Base-by-base conservation (phyloP, 2,329 filamentous ascomycete species). In the Sporothrix globosa region DNA sequence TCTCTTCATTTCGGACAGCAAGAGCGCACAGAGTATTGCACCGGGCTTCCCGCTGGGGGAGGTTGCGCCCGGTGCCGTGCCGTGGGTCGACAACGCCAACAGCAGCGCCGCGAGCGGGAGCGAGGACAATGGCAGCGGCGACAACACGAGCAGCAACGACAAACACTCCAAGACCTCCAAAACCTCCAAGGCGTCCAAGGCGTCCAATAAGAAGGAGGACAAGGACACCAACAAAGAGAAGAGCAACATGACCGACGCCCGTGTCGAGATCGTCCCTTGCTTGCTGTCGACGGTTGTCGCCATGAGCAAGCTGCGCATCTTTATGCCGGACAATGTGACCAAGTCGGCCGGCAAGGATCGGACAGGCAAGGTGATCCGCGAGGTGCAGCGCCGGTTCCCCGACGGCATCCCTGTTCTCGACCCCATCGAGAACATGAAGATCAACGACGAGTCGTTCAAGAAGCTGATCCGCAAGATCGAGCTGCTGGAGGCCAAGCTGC, bases 371-470 rank as follows among this genome's bases (percentile, higher is more conserved):
- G 86, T 85, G 0, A 81, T 98, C 39, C 86, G 88, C 54, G 95
- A 98, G 79, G 90, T 97, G 19, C 87, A 92, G 80, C 89, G 89
- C 74, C 90, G 96, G 34, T 98, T 99, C 82, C 93, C 94, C 0
- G 96, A 99, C 77, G 96, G 96, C 3, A 83, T 99, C 70, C 91
- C 96, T 3, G 85, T 94, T 7, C 82, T 99, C 21, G 96, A 99
- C 76, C 96, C 96, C 0, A 90, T 99, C 52, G 94, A 98, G 79
- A 94, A 97, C 77, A 98, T 99, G 96, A 87, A 89, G 39, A 98
- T 99, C 76, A 90, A 86, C 4, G 96, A 98, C 76, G 93, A 97
- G 1, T 90, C 89, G 0, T 98, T 99, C 83, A 97, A 96, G 84
- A 93, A 93, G 78, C 87, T 97, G 4, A 86, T 98, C 70, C 83